A percentile compares a stretch with the other conserved stretches of the same genome.
Conservation (phyloP, 1,284 basidiomycete species). For the Golubevia pallescens region DNA sequence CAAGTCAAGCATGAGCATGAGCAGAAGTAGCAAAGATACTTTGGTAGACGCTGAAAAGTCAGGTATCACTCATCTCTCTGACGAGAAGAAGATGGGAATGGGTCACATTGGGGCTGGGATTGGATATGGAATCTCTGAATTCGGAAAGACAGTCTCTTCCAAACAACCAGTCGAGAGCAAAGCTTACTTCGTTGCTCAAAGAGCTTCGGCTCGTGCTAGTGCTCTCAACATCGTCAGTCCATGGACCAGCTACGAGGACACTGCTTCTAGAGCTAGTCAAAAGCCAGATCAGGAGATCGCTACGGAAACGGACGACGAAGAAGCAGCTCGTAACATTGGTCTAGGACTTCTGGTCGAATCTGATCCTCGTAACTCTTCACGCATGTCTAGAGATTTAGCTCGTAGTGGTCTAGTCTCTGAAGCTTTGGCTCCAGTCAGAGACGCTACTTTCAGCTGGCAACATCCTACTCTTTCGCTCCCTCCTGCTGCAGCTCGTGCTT, state of each 20-base stretch:
- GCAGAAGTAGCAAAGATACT: neutral
- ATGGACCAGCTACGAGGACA: neutral
- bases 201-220: neutral
- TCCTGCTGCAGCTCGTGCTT: neutral
- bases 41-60: neutral
- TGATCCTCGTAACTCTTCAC: neutral
- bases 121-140: neutral
- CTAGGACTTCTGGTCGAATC: neutral
- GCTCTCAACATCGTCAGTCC: neutral
- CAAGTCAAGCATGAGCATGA: neutral
- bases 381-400: neutral
- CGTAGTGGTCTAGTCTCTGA: neutral
- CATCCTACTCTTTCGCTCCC: neutral
- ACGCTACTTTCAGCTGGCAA: neutral
- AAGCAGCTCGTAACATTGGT: neutral
- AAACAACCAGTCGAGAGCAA: neutral
- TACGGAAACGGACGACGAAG: neutral
- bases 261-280: neutral
- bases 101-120: neutral
- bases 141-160: neutral
- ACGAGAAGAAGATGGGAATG: neutral
- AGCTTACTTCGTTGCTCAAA: neutral
- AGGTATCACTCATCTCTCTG: neutral
- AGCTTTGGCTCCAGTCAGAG: neutral
- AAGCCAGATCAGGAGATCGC: neutral